Evolutionary conservation across 164 flowering plant genomes (phyloP).

Genomic region (Umbilicus rupestris): DNA sequence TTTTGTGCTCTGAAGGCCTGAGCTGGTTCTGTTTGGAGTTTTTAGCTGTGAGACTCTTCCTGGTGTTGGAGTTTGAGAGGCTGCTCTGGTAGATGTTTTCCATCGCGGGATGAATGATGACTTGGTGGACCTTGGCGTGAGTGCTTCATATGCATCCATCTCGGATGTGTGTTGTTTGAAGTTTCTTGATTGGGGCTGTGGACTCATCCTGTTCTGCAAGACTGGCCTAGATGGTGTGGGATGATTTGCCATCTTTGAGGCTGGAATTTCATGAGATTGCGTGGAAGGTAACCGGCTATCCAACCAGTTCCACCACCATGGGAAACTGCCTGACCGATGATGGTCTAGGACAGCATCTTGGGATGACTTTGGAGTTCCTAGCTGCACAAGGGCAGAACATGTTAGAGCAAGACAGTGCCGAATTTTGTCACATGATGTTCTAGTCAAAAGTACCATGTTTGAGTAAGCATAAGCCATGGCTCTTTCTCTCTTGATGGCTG

Average conservation of each 20-base stretch:
- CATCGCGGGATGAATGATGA: constrained; percentile 29
- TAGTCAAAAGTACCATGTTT: constrained; percentile 47
- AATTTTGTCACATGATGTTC: not conserved
- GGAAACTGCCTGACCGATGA: constrained; percentile 49
- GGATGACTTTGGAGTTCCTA: not conserved
- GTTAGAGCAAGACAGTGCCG: not conserved
- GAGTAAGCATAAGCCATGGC: constrained; percentile 86
- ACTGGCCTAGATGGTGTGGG: constrained; percentile 39
- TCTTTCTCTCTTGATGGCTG: constrained; percentile 74
- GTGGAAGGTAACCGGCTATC: constrained; percentile 48
- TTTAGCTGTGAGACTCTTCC: constrained; percentile 12
- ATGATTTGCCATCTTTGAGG: constrained; percentile 23
- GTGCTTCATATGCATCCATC: constrained; percentile 28
- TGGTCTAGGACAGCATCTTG: constrained; percentile 26
- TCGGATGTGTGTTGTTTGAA: constrained; percentile 23
- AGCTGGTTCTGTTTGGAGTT: constrained; percentile 6
- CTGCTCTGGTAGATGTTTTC: constrained; percentile 21
- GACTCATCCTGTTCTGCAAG: constrained; percentile 26
- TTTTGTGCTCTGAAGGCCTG: constrained; percentile 16
- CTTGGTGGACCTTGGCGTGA: constrained; percentile 59
- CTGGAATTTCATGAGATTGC: constrained; percentile 22
- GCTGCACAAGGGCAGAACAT: not conserved
- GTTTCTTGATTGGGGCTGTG: constrained; percentile 28
- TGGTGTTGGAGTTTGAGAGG: constrained; percentile 13
- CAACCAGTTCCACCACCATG: constrained; percentile 96